Conservation (phyloP, 441 rosid species). For the Adansonia gregorii region DNA sequence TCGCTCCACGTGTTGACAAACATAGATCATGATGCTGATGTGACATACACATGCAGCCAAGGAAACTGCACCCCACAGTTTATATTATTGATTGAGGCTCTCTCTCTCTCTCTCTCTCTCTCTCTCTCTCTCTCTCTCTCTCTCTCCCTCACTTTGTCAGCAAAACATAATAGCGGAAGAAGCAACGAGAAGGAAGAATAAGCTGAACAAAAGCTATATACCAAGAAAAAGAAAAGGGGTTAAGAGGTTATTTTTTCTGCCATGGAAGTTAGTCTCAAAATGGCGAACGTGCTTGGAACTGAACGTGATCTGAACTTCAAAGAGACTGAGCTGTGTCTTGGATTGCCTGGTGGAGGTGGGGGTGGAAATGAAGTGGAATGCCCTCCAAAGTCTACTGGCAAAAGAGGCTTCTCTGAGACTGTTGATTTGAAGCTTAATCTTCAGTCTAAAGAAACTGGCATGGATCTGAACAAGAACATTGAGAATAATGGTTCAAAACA, state of each 20-base stretch:
- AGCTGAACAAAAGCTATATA: not conserved
- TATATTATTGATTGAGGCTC: constrained; percentile 52
- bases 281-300: constrained; percentile 33
- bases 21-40: constrained; percentile 27
- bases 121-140: constrained; percentile 10
- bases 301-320: constrained; percentile 53
- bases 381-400: constrained; percentile 50
- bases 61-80: constrained; percentile 31
- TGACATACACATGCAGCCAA: constrained; percentile 49
- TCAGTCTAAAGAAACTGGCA: constrained; percentile 52
- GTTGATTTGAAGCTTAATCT: constrained; percentile 83
- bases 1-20: constrained; percentile 40
- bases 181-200: not conserved
- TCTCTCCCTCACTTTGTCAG: not conserved
- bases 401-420: constrained; percentile 89
- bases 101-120: not conserved
- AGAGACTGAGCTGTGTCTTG: constrained; percentile 54
- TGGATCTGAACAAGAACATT: constrained; percentile 50
- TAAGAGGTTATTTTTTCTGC: too few relatives aligned
- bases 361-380: constrained; percentile 40
- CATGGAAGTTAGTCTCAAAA: constrained; percentile 22
- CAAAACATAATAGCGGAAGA: constrained; percentile 31
- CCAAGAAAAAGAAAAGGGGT: constrained; percentile 2
- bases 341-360: constrained; percentile 52
- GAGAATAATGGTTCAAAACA: constrained; percentile 39